Percentiles rank a stretch among this genome's conserved stretches.
These are phyloP conservation scores for Pythium phragmitis DNA, from an alignment of 352 stramenopile genomes.

Conservation along the genomic window DNA sequence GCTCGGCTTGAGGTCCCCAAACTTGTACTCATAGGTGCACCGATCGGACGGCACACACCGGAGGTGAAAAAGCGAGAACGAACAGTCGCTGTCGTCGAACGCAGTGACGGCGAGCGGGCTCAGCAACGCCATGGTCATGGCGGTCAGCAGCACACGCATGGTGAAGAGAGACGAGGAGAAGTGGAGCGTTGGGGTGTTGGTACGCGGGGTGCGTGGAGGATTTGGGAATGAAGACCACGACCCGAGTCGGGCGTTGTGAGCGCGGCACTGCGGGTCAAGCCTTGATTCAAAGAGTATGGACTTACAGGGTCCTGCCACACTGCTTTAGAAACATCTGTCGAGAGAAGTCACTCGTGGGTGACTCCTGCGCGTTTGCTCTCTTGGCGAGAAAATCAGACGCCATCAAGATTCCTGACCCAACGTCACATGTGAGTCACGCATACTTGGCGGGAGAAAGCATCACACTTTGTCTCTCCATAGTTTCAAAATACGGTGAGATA, in stretches of 20 bases:
- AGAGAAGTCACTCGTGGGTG: too few relatives aligned
- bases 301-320: too few relatives aligned
- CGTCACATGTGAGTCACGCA: too few relatives aligned
- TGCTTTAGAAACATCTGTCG: too few relatives aligned
- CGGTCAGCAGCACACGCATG: not conserved
- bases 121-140: not conserved
- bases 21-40: slow-evolving; percentile 17
- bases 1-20: slow-evolving; percentile 25
- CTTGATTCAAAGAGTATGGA: too few relatives aligned
- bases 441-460: too few relatives aligned
- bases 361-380: too few relatives aligned
- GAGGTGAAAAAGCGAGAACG: slow-evolving; percentile 9
- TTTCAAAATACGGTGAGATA: not conserved
- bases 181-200: not conserved
- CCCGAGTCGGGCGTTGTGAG: too few relatives aligned
- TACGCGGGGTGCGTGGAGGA: not conserved
- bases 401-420: too few relatives aligned
- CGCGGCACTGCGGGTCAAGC: too few relatives aligned
- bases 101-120: slow-evolving; percentile 1
- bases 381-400: too few relatives aligned
- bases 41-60: slow-evolving; percentile 12
- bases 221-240: not conserved
- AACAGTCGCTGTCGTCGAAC: slow-evolving; percentile 14
- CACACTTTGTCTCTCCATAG: not conserved
- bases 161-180: not conserved